phyloP scores from a whole-genome alignment of 768 basidiomycete genomes.

The Dictyophora rubrovolvata region DNA sequence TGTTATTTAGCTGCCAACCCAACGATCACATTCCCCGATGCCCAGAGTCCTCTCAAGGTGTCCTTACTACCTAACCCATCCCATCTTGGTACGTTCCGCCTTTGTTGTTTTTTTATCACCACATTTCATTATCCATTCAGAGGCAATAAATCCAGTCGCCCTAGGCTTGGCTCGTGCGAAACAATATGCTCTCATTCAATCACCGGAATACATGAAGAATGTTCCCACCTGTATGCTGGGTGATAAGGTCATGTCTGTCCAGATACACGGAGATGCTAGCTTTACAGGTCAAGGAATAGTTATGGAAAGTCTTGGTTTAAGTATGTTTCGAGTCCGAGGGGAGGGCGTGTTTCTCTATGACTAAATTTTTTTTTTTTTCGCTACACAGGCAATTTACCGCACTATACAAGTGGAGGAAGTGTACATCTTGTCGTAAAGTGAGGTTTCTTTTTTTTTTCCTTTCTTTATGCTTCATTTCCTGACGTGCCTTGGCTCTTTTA shows the following conservation, averaged over 20 bases:
- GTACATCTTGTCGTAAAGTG: slow-evolving; percentile 88
- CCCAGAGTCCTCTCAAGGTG: slow-evolving; percentile 46
- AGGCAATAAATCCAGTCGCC: slow-evolving; percentile 83
- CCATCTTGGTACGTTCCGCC: slow-evolving; percentile 43
- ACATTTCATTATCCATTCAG: slow-evolving; percentile 23
- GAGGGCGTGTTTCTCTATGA: slow-evolving; percentile 18
- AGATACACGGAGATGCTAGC: slow-evolving; percentile 86
- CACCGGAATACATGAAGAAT: slow-evolving; percentile 33
- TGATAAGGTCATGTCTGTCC: slow-evolving; percentile 76
- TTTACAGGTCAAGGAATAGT: slow-evolving; percentile 87
- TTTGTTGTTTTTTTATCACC: slow-evolving; percentile 9
- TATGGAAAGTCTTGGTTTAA: slow-evolving; percentile 80
- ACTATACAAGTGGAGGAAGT: slow-evolving; percentile 85
- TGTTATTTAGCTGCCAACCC: slow-evolving; percentile 49
- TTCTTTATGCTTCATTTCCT: not conserved
- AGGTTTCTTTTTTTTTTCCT: slow-evolving; percentile 22
- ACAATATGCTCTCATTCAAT: slow-evolving; percentile 70
- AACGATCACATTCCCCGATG: slow-evolving; percentile 44
- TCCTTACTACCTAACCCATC: slow-evolving; percentile 76
- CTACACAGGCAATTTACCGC: slow-evolving; percentile 66
- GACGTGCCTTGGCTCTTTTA: not conserved
- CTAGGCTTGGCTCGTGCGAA: slow-evolving; percentile 87
- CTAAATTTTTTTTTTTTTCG: not conserved
- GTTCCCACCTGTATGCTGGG: slow-evolving; percentile 34
- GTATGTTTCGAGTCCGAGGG: too few relatives aligned